Conservation (phyloP, 1,284 basidiomycete genomes). For the Melampsora larici-populina region DNA sequence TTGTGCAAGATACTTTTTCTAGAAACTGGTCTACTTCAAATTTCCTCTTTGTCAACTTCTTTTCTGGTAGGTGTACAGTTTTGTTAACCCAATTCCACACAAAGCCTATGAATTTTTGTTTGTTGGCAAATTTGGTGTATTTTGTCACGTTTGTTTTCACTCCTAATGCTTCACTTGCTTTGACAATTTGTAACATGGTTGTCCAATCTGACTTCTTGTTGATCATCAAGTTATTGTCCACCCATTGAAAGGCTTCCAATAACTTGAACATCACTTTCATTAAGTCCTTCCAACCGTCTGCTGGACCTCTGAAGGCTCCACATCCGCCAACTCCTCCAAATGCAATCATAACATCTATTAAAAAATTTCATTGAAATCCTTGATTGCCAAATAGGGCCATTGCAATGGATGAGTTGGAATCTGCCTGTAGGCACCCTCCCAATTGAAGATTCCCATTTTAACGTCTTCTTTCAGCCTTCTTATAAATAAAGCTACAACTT, state of each 20-base stretch:
- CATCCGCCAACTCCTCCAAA: neutral
- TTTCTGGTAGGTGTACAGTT: neutral
- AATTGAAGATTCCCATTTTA: neutral
- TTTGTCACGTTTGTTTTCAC: constrained; percentile 5
- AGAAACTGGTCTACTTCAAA: too few species aligned
- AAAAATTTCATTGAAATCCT: neutral
- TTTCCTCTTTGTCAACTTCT: neutral
- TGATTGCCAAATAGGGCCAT: neutral
- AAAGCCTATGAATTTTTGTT: neutral
- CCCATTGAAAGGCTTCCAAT: neutral
- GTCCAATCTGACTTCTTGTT: neutral
- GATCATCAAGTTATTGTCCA: too few species aligned
- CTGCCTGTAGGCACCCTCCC: constrained; percentile 1
- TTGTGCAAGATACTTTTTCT: too few species aligned
- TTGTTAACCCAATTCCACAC: neutral
- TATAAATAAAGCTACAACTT: neutral
- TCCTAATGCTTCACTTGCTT: neutral
- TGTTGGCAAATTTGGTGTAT: neutral
- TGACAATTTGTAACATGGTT: neutral
- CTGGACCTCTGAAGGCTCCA: neutral
- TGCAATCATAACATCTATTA: neutral
- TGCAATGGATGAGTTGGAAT: neutral
- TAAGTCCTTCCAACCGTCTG: constrained; percentile 1
- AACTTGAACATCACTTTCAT: neutral
- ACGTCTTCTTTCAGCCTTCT: neutral